Percentiles rank a stretch among this genome's conserved stretches.
Evolutionary conservation across 306 rosid species (phyloP).

Genomic region (Quercus alba): DNA sequence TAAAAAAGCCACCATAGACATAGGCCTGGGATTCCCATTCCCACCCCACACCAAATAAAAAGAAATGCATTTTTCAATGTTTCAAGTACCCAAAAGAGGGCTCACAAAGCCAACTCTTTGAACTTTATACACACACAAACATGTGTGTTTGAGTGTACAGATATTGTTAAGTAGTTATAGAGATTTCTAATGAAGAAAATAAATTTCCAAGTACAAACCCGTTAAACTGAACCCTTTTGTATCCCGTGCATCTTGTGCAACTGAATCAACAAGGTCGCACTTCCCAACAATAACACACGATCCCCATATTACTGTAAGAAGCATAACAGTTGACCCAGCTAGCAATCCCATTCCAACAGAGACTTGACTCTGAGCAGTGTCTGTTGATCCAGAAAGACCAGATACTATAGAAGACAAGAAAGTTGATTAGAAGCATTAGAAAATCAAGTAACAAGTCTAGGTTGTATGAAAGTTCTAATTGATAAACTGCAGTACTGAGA

Average conservation of each 20-base stretch:
- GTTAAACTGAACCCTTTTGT: slow-evolving; percentile 45
- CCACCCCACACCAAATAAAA: not conserved
- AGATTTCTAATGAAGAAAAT: not conserved
- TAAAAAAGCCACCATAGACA: not conserved
- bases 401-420: slow-evolving; percentile 41
- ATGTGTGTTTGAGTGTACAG: too few species aligned
- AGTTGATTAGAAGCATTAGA: not conserved
- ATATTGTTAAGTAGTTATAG: too few species aligned
- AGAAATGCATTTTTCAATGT: not conserved
- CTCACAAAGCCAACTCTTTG: not conserved
- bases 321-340: slow-evolving; percentile 80
- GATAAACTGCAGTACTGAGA: not conserved
- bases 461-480: not conserved
- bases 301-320: slow-evolving; percentile 63
- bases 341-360: slow-evolving; percentile 74
- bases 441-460: not conserved
- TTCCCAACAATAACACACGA: slow-evolving; percentile 63
- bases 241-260: slow-evolving; percentile 31
- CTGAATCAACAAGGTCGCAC: slow-evolving; percentile 39
- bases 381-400: slow-evolving; percentile 55
- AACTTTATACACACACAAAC: not conserved
- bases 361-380: slow-evolving; percentile 65
- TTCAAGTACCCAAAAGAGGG: not conserved
- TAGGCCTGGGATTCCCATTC: not conserved
- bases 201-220: slow-evolving; percentile 12